Percentiles rank a stretch among this genome's conserved stretches.
phyloP scores from a whole-genome alignment of 208 protist species.

The Trypanosoma melophagium region DNA sequence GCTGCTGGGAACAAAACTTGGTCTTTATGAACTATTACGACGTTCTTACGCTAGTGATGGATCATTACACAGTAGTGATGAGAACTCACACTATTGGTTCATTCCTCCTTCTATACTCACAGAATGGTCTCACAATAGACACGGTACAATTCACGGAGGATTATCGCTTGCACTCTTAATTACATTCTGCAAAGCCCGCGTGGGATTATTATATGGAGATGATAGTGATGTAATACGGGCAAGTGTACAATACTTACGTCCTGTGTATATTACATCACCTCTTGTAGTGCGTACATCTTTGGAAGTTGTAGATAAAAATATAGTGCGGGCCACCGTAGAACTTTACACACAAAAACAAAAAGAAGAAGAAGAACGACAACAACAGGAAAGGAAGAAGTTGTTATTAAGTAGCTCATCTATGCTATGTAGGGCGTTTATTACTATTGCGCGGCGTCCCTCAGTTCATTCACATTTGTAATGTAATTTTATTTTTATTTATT shows the following conservation, averaged over 20 bases:
- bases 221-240: not conserved
- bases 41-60: not conserved
- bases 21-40: not conserved
- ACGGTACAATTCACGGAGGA: slow-evolving; percentile 32
- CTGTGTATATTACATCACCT: slow-evolving; percentile 1
- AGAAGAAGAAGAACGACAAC: not conserved
- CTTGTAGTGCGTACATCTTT: slow-evolving; percentile 3
- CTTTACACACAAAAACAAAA: not conserved
- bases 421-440: slow-evolving; percentile 11
- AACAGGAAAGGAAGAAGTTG: not conserved
- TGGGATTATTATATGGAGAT: not conserved
- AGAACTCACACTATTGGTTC: slow-evolving; percentile 6
- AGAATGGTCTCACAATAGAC: slow-evolving; percentile 27
- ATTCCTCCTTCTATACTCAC: slow-evolving; percentile 10
- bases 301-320: not conserved
- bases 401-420: not conserved
- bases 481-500: slow-evolving; percentile 1
- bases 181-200: slow-evolving; percentile 21
- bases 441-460: not conserved
- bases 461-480: not conserved
- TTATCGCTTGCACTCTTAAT: slow-evolving; percentile 23
- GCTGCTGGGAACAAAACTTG: not conserved
- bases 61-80: not conserved
- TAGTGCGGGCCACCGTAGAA: slow-evolving; percentile 1
- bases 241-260: slow-evolving; percentile 14